Evolutionary conservation across 2,329 filamentous ascomycete species (phyloP).

Genomic region (Fusarium fujikuroi): DNA sequence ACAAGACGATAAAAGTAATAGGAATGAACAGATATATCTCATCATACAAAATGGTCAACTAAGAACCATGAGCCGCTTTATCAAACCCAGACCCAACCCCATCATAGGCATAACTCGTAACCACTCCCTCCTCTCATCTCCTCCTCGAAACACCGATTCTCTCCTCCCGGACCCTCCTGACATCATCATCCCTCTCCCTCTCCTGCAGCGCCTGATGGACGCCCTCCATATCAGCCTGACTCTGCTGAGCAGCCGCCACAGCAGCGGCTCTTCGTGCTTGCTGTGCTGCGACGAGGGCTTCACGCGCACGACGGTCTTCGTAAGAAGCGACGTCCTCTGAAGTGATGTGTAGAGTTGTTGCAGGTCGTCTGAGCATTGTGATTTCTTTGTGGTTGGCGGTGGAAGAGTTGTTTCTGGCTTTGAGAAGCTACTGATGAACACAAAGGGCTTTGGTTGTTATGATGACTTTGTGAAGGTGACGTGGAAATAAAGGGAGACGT

Average conservation of each 20-base stretch:
- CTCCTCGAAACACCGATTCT: slow-evolving; percentile 51
- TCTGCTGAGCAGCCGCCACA: slow-evolving; percentile 34
- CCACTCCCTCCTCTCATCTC: slow-evolving; percentile 4
- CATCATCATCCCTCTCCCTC: slow-evolving; percentile 43
- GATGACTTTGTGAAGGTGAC: background rate
- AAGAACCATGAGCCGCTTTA: background rate
- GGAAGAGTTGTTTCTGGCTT: background rate
- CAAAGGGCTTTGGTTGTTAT: slow-evolving; percentile 16
- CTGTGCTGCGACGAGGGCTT: slow-evolving; percentile 51
- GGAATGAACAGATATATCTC: slow-evolving; percentile 1
- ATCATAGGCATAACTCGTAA: background rate
- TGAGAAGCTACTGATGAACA: background rate
- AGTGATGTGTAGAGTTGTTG: slow-evolving; percentile 75
- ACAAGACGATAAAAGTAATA: slow-evolving; percentile 24
- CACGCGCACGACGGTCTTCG: slow-evolving; percentile 68
- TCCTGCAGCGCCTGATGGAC: slow-evolving; percentile 42
- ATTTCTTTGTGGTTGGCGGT: background rate
- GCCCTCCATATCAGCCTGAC: slow-evolving; percentile 44
- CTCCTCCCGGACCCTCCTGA: slow-evolving; percentile 51
- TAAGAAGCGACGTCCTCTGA: slow-evolving; percentile 76
- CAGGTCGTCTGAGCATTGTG: slow-evolving; percentile 72
- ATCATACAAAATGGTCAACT: background rate
- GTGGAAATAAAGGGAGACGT: background rate
- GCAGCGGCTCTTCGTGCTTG: slow-evolving; percentile 44
- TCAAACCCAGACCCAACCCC: background rate